These are phyloP conservation scores for Auxenochlorella pyrenoidosa DNA, from an alignment of 139 green algal species.

Conservation along the genomic window DNA sequence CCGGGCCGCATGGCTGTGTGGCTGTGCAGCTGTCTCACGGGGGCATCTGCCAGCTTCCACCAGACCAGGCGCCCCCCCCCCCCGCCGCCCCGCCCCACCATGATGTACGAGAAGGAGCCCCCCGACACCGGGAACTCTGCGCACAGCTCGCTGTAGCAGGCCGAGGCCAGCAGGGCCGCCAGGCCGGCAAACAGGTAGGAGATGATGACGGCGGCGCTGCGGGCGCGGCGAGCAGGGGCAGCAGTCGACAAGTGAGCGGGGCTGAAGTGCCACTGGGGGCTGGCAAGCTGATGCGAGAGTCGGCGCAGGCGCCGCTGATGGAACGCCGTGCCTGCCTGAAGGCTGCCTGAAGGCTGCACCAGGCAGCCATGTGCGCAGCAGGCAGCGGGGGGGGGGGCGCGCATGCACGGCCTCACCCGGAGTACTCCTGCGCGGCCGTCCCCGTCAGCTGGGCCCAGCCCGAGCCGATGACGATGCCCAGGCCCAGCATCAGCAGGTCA, in stretches of 20 bases:
- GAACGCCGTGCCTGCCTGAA: too few relatives aligned
- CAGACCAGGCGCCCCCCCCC: neutral
- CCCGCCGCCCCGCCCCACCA: neutral
- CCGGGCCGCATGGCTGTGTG: too few relatives aligned
- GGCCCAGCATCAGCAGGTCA: conserved; percentile 46
- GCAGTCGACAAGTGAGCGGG: neutral
- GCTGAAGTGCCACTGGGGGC: too few relatives aligned
- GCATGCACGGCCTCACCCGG: conserved; percentile 27
- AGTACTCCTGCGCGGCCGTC: neutral
- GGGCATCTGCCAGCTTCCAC: neutral
- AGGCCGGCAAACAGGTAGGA: conserved; percentile 36
- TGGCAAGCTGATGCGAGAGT: too few relatives aligned
- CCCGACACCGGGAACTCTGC: conserved; percentile 46
- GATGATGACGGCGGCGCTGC: conserved; percentile 41
- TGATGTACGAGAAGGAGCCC: conserved; percentile 41
- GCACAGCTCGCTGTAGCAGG: conserved; percentile 52
- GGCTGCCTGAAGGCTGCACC: too few relatives aligned
- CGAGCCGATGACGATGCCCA: conserved; percentile 42
- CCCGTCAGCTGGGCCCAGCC: conserved; percentile 43
- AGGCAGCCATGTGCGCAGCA: neutral
- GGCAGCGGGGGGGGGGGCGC: neutral
- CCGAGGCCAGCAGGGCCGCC: conserved; percentile 4
- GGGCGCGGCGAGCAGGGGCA: neutral
- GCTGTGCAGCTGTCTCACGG: too few relatives aligned
- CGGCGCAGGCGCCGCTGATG: too few relatives aligned